Conservation (phyloP, 805 yeast genomes). For the Zygoascus ofunaensis region DNA sequence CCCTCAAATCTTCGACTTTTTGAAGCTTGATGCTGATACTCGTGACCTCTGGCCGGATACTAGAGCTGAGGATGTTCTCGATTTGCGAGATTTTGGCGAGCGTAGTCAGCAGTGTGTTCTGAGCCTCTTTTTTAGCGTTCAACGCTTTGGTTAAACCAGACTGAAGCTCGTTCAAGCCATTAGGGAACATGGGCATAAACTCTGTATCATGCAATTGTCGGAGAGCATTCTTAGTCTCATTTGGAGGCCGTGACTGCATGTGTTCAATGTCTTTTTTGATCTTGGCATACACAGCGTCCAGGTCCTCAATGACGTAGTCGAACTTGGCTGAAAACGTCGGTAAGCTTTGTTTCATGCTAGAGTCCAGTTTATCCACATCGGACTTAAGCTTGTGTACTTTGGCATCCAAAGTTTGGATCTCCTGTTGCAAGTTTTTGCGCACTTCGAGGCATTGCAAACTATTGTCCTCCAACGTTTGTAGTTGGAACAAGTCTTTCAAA, state of each 20-base stretch:
- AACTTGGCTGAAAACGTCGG: background rate
- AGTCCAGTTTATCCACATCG: no score
- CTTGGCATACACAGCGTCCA: constrained; percentile 1
- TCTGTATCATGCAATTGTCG: constrained; percentile 22
- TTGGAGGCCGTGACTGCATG: background rate
- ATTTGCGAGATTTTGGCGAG: background rate
- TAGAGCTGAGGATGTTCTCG: background rate
- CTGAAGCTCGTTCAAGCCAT: background rate
- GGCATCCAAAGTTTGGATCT: background rate
- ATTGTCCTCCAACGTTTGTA: background rate
- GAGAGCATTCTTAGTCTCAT: background rate
- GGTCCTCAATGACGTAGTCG: background rate
- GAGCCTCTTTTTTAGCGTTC: background rate
- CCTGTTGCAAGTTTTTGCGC: background rate
- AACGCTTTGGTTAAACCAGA: background rate
- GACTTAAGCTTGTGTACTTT: background rate
- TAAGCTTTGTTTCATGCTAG: background rate
- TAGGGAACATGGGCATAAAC: constrained; percentile 17
- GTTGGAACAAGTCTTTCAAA: background rate
- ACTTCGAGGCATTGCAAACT: background rate
- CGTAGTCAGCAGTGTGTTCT: background rate
- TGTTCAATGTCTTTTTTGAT: background rate
- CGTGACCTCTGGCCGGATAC: constrained; percentile 20
- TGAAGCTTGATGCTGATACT: constrained; percentile 19
- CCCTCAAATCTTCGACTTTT: constrained; percentile 23